A percentile compares a stretch with the other conserved stretches of the same genome.
Conservation (phyloP, 805 yeast species). For the Millerozyma miso region DNA sequence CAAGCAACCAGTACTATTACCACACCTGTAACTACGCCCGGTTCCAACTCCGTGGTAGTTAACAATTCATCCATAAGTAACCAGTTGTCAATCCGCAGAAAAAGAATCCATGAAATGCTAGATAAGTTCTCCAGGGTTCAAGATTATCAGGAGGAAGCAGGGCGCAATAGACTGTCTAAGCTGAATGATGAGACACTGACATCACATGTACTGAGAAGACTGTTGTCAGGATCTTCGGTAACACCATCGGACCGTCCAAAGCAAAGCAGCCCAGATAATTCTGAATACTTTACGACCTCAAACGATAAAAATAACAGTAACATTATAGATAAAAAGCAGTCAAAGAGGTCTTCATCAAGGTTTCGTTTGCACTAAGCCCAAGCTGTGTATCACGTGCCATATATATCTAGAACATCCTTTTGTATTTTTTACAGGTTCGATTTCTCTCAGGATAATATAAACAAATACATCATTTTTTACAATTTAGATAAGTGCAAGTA, state of each 20-base stretch:
- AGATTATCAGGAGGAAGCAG: conserved; percentile 24
- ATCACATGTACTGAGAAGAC: background rate
- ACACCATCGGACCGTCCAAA: background rate
- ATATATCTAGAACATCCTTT: background rate
- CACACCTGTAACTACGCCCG: conserved; percentile 19
- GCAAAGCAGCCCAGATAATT: background rate
- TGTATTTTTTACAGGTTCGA: conserved; percentile 6
- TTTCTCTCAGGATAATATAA: background rate
- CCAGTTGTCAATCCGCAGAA: conserved; percentile 34
- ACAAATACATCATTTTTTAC: conserved; percentile 4
- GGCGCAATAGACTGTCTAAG: background rate
- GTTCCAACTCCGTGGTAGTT: conserved; percentile 10
- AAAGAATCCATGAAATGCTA: conserved; percentile 38
- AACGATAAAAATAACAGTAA: background rate
- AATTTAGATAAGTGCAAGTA: conserved; percentile 7
- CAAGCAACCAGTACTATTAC: conserved; percentile 2
- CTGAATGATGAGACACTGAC: background rate
- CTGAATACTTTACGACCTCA: background rate
- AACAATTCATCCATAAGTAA: conserved; percentile 15
- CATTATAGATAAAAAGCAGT: background rate
- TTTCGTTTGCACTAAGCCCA: conserved; percentile 1
- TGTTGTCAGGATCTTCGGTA: background rate
- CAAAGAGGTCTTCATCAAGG: conserved; percentile 2
- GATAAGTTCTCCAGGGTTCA: conserved; percentile 35
- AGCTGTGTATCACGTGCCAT: background rate